These are phyloP conservation scores for Apostasia ramifera DNA, from an alignment of 106 monocot genomes.

Conservation along the genomic window DNA sequence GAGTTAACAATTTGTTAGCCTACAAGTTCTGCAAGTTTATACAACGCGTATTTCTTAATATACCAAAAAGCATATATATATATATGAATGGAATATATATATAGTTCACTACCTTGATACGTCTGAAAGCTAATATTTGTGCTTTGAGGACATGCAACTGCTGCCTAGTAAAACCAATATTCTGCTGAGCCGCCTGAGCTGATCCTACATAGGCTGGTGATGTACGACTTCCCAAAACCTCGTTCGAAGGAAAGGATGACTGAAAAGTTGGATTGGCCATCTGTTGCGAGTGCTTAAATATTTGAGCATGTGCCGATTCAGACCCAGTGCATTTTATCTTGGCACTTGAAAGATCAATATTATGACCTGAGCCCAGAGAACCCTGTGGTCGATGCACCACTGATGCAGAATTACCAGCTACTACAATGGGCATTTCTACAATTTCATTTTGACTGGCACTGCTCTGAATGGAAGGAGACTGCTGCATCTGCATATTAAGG, in stretches of 20 bases:
- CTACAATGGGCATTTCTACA: conserved; percentile 14
- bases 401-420: conserved; percentile 20
- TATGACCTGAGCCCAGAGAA: conserved; percentile 30
- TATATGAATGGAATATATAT: too few relatives aligned
- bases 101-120: conserved; percentile 57
- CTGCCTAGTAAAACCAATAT: conserved; percentile 72
- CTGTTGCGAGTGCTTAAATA: conserved; percentile 42
- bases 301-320: conserved; percentile 37
- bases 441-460: conserved; percentile 44
- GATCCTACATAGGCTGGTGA: conserved; percentile 31
- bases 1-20: too few relatives aligned
- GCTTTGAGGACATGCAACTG: conserved; percentile 97
- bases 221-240: conserved; percentile 11
- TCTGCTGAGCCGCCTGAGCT: conserved; percentile 23
- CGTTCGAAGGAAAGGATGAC: conserved; percentile 22
- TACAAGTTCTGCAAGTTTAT: too few relatives aligned
- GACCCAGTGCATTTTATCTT: conserved; percentile 26
- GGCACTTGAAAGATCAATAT: conserved; percentile 21
- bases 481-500: conserved; percentile 39
- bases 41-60: too few relatives aligned
- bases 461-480: conserved; percentile 22
- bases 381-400: conserved; percentile 35
- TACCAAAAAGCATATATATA: too few relatives aligned
- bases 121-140: conserved; percentile 93
- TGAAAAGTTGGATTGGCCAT: conserved; percentile 20